phyloP scores from a whole-genome alignment of 2,329 filamentous ascomycete genomes.

The Reticulascus tulasneorum region DNA sequence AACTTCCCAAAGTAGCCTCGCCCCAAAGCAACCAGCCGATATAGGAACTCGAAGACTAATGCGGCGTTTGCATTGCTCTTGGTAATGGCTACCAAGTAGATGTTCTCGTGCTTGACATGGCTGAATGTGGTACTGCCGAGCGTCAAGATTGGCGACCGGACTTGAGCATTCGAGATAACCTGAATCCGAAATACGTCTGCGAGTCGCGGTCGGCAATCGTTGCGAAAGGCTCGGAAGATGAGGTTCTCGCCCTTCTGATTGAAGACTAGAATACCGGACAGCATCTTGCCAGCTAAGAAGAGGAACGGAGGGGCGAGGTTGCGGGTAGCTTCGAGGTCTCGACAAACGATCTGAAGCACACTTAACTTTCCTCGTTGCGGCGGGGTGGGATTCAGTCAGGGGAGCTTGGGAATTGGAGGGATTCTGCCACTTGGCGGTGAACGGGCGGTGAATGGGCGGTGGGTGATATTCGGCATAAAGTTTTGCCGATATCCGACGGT shows the following conservation, averaged over 20 bases:
- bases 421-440: too few relatives aligned
- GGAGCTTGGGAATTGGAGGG: too few relatives aligned
- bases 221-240: conserved; percentile 97
- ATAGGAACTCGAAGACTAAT: conserved; percentile 95
- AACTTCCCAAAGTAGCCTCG: conserved; percentile 98
- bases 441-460: too few relatives aligned
- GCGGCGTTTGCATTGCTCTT: conserved; percentile 99
- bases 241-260: conserved; percentile 99
- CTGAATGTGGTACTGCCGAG: conserved; percentile 97
- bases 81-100: conserved; percentile 94
- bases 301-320: neutral
- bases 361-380: too few relatives aligned
- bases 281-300: conserved; percentile 57
- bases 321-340: neutral
- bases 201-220: conserved; percentile 94
- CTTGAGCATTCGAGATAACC: conserved; percentile 96
- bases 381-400: too few relatives aligned
- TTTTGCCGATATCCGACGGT: too few relatives aligned
- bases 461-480: too few relatives aligned
- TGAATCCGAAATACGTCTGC: conserved; percentile 99
- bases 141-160: conserved; percentile 94
- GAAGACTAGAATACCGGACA: conserved; percentile 96
- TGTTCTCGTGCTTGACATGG: conserved; percentile 99
- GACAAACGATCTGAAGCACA: neutral
- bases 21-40: conserved; percentile 83